Evolutionary conservation across 1,139 yeast species (phyloP), one percentile per base, ranked within the genome.

Genomic region (Spathaspora jeffriesii): DNA sequence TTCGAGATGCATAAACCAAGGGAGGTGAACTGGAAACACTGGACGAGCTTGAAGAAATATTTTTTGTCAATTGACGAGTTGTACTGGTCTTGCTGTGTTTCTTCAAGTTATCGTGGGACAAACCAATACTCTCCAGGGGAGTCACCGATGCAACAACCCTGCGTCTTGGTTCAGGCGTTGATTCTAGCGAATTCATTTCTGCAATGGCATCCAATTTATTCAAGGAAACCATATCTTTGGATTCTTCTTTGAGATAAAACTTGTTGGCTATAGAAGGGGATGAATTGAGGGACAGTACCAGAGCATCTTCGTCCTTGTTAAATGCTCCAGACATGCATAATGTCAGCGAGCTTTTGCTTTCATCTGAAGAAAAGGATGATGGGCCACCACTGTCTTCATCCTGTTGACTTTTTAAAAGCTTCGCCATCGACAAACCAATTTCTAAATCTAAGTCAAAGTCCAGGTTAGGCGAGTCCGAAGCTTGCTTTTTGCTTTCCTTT

Each of bases 351-450:
- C 28, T 14, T 17, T 38, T 38, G 27, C 30, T 38, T 22, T 38
- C 41, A 38, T 21, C 22, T 8, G 44, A 43, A 7, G 56, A 62
- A 13, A 34, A 73, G 77, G 27, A 51, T 2, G 80, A 75, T 5
- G 79, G 70, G 41, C 62, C 56, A 47, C 54, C 58, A 22, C 54
- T 53, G 40, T 47, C 47, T 32, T 34, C 40, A 21, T 32, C 27
- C 41, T 38, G 45, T 52, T 54, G 53, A 46, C 55, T 59, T 41
- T 55, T 63, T 50, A 77, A 63, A 22, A 78, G 62, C 47, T 58
- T 64, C 4, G 82, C 82, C 75, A 76, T 69, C 40, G 75, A 70
- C 15, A 67, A 70, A 28, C 73, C 79, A 44, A 77, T 76, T 50
- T 76, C 79, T 42, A 75, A 55, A 45, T 72, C 78, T 46, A 71